Conservation (phyloP, 139 green algal genomes). For the Micromonas pusilla region DNA sequence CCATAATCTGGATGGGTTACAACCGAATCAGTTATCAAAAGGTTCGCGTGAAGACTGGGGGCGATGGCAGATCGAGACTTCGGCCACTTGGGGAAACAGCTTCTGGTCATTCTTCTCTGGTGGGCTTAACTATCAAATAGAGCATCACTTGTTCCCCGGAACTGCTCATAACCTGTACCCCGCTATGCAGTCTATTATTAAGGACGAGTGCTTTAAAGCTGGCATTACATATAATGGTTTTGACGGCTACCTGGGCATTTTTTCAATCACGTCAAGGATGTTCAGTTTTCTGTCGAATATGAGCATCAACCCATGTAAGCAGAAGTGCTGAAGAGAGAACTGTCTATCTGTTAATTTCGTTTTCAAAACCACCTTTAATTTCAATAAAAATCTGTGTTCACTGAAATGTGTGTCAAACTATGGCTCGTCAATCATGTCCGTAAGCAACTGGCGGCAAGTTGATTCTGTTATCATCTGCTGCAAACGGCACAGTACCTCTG, state of each 20-base stretch:
- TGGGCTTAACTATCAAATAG: slow-evolving; percentile 72
- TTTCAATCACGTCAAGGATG: slow-evolving; percentile 13
- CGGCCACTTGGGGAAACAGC: slow-evolving; percentile 24
- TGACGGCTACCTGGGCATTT: background rate
- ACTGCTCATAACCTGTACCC: slow-evolving; percentile 60
- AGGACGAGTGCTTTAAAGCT: slow-evolving; percentile 22
- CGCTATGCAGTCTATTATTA: slow-evolving; percentile 12
- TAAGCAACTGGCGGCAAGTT: too few relatives aligned
- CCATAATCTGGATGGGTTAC: slow-evolving; percentile 27
- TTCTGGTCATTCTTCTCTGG: slow-evolving; percentile 34
- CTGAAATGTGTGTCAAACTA: too few relatives aligned
- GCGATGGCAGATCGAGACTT: slow-evolving; percentile 31
- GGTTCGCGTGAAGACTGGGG: slow-evolving; percentile 22
- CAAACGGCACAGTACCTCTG: too few relatives aligned
- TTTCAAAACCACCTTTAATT: too few relatives aligned
- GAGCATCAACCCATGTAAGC: background rate
- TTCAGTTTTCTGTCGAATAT: slow-evolving; percentile 13
- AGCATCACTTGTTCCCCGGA: slow-evolving; percentile 75
- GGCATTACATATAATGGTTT: slow-evolving; percentile 9
- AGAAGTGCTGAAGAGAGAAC: too few relatives aligned
- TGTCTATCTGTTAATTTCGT: too few relatives aligned
- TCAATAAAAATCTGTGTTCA: too few relatives aligned
- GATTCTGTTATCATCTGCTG: too few relatives aligned
- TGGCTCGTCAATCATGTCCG: too few relatives aligned
- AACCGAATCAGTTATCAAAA: background rate